Base-by-base conservation (phyloP, 2,329 filamentous ascomycete species). In the Alternaria gansuensis region DNA sequence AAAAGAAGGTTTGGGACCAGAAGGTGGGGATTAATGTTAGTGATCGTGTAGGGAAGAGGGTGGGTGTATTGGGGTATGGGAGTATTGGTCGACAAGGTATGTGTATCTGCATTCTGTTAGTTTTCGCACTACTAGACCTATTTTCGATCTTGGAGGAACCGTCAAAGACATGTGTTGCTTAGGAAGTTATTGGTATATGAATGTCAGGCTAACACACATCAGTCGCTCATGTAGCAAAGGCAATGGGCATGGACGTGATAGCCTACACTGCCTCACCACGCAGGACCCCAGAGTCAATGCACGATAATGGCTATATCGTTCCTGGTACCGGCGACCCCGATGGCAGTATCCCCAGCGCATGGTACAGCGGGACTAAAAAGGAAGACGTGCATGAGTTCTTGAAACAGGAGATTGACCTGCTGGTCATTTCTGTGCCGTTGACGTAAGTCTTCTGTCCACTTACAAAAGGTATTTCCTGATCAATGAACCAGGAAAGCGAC, bases 261-360 rank as follows among this genome's bases (percentile, higher is more conserved):
- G 91, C 90, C 0, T 93, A 90, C 79, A 94, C 90, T 0, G 87
- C 90, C 0, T 86, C 85, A 26, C 85, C 89, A 0, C 87, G 89
- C n/a, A 74, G 80, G 8, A 92, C 90, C 0, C 84, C 87, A 0
- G 87, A 88, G 54, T 89, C 87, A 1, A 84, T 84, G 43, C 80
- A 77, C 28, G 90, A 94, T 75, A 73, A 78, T 13, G 85, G 87
- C 5, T 94, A 89, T 77, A 85, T 88, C 33, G 86, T 91, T 0
- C 86, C 87, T 0, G 87, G 88, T 0, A 90, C 90, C 0, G 86
- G 86, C 9, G 86, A 88, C 65, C 76, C 79, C 10, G 82, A 87
- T 37, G 86, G 86, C 34, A 75, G 67, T 1, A 77, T 87, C 7
- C 86, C 86, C 0, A 76, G 71, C 2, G 81, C 80, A 17, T 88